A percentile compares a stretch with the other conserved stretches of the same genome.
Conservation (phyloP, 2,329 filamentous ascomycete species). For the Dactylonectria estremocensis region DNA sequence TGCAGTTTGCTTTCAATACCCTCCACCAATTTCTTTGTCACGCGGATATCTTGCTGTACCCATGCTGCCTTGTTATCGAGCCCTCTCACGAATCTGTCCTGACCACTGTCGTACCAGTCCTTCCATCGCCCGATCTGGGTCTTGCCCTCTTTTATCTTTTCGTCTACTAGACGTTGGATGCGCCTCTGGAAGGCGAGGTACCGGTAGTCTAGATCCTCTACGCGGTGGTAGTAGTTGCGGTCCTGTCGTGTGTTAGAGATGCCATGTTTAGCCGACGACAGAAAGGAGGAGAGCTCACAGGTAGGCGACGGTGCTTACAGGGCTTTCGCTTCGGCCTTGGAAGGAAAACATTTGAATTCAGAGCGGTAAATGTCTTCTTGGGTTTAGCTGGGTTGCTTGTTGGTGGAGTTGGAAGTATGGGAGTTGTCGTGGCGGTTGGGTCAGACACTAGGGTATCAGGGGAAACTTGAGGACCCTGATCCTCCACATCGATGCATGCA, state of each 20-base stretch:
- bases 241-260: conserved; percentile 7
- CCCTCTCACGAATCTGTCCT: not conserved
- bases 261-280: not conserved
- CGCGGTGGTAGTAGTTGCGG: conserved; percentile 19
- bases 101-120: not conserved
- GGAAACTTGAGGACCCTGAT: not conserved
- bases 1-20: not conserved
- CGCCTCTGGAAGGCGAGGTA: conserved; percentile 14
- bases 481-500: not conserved
- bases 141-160: conserved; percentile 1
- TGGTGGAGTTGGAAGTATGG: not conserved
- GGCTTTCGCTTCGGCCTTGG: not conserved
- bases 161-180: not conserved
- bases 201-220: not conserved
- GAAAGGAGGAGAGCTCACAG: conserved; percentile 1
- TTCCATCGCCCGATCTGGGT: conserved; percentile 12
- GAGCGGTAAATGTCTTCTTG: not conserved
- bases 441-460: not conserved
- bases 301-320: conserved; percentile 24
- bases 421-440: not conserved
- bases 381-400: not conserved
- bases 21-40: not conserved
- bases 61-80: not conserved
- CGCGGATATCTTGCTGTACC: not conserved
- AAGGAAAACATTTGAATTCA: not conserved